Evolutionary conservation across 2,329 filamentous ascomycete species (phyloP), one percentile per base, ranked within the genome.

Genomic region (Fusarium armeniacum): DNA sequence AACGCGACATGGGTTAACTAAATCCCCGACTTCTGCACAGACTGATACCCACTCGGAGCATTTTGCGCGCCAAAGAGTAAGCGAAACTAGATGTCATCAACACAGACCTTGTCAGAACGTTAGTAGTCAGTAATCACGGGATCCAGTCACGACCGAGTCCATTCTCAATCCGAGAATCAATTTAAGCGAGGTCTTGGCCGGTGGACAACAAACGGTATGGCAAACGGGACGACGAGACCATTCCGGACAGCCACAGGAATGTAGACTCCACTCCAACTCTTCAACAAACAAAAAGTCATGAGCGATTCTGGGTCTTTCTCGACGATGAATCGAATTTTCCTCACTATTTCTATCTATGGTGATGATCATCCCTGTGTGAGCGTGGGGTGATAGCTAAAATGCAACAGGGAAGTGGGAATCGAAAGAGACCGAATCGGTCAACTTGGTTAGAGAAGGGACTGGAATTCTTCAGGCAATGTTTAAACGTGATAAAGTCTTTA

Each of bases 191-290:
- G 26, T 46, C 26, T 30, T 32, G 41, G 26, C 18, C 13, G 7
- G 35, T 32, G 16, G 32, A 12, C 32, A 32, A 6, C 13, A 4
- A 46, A 30, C 26, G 58, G 45, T 0, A n/a, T 28, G 49, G 62
- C 41, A 32, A 26, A n/a, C 40, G 24, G 47, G 28, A 24, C 10
- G 16, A 1, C 15, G 52, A 41, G 18, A 35, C 35, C 35, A 43
- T 46, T 60, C 53, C 41, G 40, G 53, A 24, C 30, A 18, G 28
- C 8, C 2, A 7, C 44, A 47, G 62, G 62, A 65, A 65, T 65
- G 60, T 2, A 32, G 22, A 38, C 36, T 38, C 46, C 41, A 30
- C 40, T 8, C 2, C 22, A 2, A 1, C 18, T 54, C 5, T 28
- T 6, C 20, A 10, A 28, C 20, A 5, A 22, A 32, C 15, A 16